These are phyloP conservation scores for Crassisporium funariophilum DNA, from an alignment of 768 basidiomycete genomes.

Conservation along the genomic window DNA sequence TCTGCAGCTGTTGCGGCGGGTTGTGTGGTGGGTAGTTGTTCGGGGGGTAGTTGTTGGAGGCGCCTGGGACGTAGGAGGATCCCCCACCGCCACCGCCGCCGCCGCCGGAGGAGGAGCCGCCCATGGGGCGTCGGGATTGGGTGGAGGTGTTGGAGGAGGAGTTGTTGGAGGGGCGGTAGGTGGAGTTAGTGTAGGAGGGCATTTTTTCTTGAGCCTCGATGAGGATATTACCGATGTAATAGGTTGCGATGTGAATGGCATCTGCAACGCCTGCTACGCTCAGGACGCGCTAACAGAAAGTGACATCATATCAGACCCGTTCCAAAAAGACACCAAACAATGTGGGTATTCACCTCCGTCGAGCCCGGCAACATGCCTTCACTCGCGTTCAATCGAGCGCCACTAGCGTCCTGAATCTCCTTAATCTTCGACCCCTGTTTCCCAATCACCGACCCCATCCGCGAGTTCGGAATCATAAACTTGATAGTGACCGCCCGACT, in stretches of 20 bases:
- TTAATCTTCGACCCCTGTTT: conserved; percentile 98
- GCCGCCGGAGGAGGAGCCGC: conserved; percentile 8
- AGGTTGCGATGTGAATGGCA: conserved; percentile 98
- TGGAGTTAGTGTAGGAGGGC: conserved; percentile 67
- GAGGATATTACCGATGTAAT: conserved; percentile 98
- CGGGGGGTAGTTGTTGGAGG: conserved; percentile 38
- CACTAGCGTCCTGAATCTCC: conserved; percentile 98
- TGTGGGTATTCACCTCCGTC: conserved; percentile 75
- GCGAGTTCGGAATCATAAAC: conserved; percentile 98
- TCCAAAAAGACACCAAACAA: conserved; percentile 8
- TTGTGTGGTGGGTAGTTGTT: conserved; percentile 50
- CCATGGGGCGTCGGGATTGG: too few relatives aligned
- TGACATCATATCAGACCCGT: conserved; percentile 15
- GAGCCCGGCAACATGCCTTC: conserved; percentile 99
- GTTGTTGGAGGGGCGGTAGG: conserved; percentile 68
- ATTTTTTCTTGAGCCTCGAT: conserved; percentile 88
- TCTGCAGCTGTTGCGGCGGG: conserved; percentile 78
- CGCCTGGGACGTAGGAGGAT: conserved; percentile 72
- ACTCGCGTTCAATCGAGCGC: conserved; percentile 93
- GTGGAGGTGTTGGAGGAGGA: conserved; percentile 45
- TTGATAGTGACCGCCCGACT: conserved; percentile 99
- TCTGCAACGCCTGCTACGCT: conserved; percentile 99
- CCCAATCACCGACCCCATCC: conserved; percentile 99
- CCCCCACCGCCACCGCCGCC: conserved; percentile 26
- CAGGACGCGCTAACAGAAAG: conserved; percentile 81